Base-by-base conservation (phyloP, 495 filamentous ascomycete species). In the Penicillium canariense region DNA sequence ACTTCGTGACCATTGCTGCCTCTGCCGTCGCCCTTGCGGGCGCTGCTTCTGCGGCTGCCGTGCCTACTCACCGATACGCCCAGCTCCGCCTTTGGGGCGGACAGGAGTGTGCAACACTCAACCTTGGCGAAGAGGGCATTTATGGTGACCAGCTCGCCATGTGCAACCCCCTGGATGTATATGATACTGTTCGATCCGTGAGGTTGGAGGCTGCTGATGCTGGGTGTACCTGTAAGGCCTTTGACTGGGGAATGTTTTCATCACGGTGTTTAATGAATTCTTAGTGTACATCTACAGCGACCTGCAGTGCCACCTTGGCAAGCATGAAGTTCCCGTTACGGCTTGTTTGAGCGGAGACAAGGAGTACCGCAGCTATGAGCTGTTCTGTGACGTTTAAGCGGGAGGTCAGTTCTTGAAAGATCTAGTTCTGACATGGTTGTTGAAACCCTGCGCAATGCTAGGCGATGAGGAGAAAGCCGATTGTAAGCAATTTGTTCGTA, bases 211-310 rank as follows among this genome's bases (percentile, higher is more conserved):
- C 6, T 28, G 27, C 17, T 5, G 43, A 46, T 46, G 43, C 25
- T 3, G 26, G 43, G 18, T 46, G 43, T 28, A 31, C 27, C 23
- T 11, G 43, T 46, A 14, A 30, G 43, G 17, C 17, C 17, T 10
- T 17, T 11, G 11, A 26, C 10, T 11, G 1, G 28, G 26, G 12
- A 18, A 9, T 30, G 28, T n/a, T 10, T 45, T 28, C 5, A 46
- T 26, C 27, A 4, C 9, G 11, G 9, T 9, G 11, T 38, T 15
- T 46, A 20, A 46, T 5, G 4, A 1, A 15, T 2, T 5, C 1
- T 5, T 11, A 46, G 43, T 46, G 25, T 46, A 46, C 27, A 28
- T 46, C n/a, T 46, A 46, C 27, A 46, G 43, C 18, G 43, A 46
- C 23, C 26, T 46, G 26, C 25, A 46, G 43, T 46, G 43, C 23